Evolutionary conservation across 805 yeast genomes (phyloP), one percentile per base, ranked within the genome.

Genomic region (Kodamaea hsintzibuensis): DNA sequence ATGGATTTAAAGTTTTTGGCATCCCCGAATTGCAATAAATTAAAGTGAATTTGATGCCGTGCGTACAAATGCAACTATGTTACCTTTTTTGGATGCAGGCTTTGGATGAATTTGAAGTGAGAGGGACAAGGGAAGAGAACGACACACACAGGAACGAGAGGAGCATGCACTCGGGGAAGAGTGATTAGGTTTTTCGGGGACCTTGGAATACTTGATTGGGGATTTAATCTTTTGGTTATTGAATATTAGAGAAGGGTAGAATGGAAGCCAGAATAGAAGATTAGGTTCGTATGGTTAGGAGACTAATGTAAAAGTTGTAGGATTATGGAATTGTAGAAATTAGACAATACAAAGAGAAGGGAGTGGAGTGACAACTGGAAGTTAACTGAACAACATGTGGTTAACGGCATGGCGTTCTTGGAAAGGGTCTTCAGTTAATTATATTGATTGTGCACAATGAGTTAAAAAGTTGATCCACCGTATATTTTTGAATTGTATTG

Each of bases 61-160:
- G 27, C 52, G 47, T 14, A 30, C 52, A 35, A 25, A 19, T 42
- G 52, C 18, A 49, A 48, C 51, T n/a, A 25, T 48, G 51, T 48
- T 48, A 43, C 51, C 27, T 22, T 30, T 30, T 30, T 30, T 3
- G 13, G 13, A 30, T 30, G 35, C 35, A 30, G 35, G 35, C 13
- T 30, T 8, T 2, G 35, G 35, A 10, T 9, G 35, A 30, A 22
- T 22, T 22, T 22, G 25, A 22, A 22, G 25, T 22, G 25, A 22
- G 25, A 22, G 25, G 25, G 25, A 22, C 25, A 22, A 22, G 25
- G 25, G 3, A 22, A 22, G n/a, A 22, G 25, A 6, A 6, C 25
- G 6, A 6, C 6, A 22, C 6, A 6, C 25, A 22, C 25, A 22
- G 25, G 25, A 22, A 22, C 25, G 25, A 22, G 25, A 22, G 25